Base-by-base conservation (phyloP, 2,329 filamentous ascomycete genomes). In the Torrubiella hemipterigena region DNA sequence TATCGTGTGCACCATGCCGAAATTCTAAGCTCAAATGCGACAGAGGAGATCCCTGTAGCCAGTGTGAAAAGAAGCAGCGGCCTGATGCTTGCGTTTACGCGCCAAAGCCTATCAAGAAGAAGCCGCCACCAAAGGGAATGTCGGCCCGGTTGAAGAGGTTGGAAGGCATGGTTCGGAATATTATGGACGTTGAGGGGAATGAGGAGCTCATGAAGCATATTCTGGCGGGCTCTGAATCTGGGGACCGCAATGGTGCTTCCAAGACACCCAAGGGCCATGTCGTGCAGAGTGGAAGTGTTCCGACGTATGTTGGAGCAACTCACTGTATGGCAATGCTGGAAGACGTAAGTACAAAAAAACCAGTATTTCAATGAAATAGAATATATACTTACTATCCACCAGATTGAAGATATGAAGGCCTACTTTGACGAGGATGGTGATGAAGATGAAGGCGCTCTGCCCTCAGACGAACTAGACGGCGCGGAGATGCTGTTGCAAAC, bases 261-360 rank as follows among this genome's bases (percentile, higher is more conserved):
- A 41, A 35, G n/a, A 35, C 21, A 11, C 27, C 28, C 7, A 30
- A 31, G 13, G 64, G 58, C 0, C 56, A 65, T 32, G 55, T 72
- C 6, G 54, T 71, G 14, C 49, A 54, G 15, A 55, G 61, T 3
- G 46, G 56, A 21, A 49, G 51, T 30, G 57, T 55, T 8, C 61
- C 59, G 25, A 68, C 61, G 5, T 75, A 72, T 39, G 61, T 75
- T 5, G 70, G 71, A 2, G 69, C 69, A 4, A 74, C 70, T 27
- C 69, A 75, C 36, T 73, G 69, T 40, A 65, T 73, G 54, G 70
- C 70, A 3, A 72, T 75, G 48, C 49, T 75, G 9, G 66, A 74
- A 43, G 67, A 75, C 54, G 69, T 73, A 41, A 58, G 63, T 51
- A 25, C 15, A n/a, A 6, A 11, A 19, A 14, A 17, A 7, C 12